Percentiles rank a stretch among this genome's conserved stretches.
phyloP scores from a whole-genome alignment of 495 filamentous ascomycete species.

The Podospora appendiculata region DNA sequence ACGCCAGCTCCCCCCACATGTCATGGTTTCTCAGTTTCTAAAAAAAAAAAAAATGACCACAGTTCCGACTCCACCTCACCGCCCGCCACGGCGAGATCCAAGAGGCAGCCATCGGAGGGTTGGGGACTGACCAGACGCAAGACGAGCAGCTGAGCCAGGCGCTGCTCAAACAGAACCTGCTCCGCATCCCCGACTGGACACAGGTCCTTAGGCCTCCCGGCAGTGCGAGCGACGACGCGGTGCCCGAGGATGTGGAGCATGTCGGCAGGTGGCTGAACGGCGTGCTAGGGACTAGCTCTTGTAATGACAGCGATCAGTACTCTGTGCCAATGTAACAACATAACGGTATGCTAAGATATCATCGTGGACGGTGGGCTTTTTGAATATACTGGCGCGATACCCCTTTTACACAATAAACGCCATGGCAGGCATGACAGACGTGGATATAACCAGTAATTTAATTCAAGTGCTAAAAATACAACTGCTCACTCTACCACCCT shows the following conservation, averaged over 20 bases:
- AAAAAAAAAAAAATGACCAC: neutral
- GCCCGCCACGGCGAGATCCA: conserved; percentile 35
- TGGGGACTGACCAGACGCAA: conserved; percentile 7
- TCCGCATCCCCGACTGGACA: conserved; percentile 35
- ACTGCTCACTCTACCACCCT: too few species aligned
- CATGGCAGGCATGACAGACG: too few species aligned
- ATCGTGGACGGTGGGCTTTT: too few species aligned
- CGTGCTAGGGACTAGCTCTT: conserved; percentile 19
- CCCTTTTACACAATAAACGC: too few species aligned
- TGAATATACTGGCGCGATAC: too few species aligned
- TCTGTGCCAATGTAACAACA: too few species aligned
- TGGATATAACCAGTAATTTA: too few species aligned
- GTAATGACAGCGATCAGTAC: too few species aligned
- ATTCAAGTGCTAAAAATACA: too few species aligned
- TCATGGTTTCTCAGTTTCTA: neutral
- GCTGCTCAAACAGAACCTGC: conserved; percentile 22
- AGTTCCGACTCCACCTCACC: conserved; percentile 24
- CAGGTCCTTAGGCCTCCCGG: conserved; percentile 3
- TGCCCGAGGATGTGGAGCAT: conserved; percentile 2
- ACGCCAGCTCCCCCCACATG: neutral
- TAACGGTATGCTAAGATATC: too few species aligned
- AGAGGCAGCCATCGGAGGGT: conserved; percentile 12
- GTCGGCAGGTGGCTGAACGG: conserved; percentile 27
- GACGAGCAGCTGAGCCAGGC: conserved; percentile 10
- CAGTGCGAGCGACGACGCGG: neutral